Percentiles rank a stretch among this genome's conserved stretches.
Evolutionary conservation across 2,329 filamentous ascomycete species (phyloP).

Genomic region (Sporothrix euskadiensis): DNA sequence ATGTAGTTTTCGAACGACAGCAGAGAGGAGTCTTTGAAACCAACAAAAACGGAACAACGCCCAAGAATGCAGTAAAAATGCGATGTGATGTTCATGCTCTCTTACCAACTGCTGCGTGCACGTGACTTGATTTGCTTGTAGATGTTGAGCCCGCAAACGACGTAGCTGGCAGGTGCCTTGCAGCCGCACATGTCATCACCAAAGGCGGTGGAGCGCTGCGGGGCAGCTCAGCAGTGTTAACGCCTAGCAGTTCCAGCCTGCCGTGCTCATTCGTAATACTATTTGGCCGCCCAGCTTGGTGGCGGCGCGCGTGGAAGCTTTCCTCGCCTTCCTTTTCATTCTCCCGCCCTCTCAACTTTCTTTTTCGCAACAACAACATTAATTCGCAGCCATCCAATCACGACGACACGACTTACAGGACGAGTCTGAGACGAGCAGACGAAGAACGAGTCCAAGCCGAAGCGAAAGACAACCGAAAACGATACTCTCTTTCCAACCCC

Average conservation of each 20-base stretch:
- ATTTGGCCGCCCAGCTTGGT: conserved; percentile 10
- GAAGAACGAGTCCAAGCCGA: neutral
- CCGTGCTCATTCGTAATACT: conserved; percentile 16
- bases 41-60: too few relatives aligned
- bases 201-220: conserved; percentile 17
- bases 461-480: neutral
- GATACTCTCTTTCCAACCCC: neutral
- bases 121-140: neutral
- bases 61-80: neutral
- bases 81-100: neutral
- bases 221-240: conserved; percentile 11
- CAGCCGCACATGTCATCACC: conserved; percentile 4
- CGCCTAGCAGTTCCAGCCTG: conserved; percentile 8
- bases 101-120: neutral
- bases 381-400: neutral
- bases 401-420: conserved; percentile 2
- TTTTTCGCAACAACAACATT: neutral
- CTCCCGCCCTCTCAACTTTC: neutral
- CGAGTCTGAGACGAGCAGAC: neutral
- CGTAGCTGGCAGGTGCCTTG: conserved; percentile 1
- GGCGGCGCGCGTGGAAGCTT: neutral
- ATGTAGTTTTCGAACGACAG: neutral
- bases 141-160: neutral
- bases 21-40: too few relatives aligned
- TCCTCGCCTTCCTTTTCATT: neutral